Conservation (phyloP, 2,329 filamentous ascomycete species). For the Pseudogymnoascus sp. region DNA sequence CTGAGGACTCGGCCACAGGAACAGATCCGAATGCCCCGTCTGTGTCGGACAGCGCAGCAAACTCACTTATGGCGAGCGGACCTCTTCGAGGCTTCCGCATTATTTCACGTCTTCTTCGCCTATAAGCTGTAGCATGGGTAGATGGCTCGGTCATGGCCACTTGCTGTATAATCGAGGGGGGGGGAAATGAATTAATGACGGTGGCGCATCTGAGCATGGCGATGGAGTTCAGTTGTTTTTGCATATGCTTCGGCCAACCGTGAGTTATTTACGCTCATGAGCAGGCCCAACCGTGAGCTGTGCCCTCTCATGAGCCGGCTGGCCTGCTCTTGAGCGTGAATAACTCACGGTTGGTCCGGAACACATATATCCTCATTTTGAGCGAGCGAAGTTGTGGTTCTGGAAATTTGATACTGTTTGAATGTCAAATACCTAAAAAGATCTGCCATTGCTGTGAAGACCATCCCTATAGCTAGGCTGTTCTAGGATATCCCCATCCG, state of each 20-base stretch:
- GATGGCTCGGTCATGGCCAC: not conserved
- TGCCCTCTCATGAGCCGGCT: too few relatives aligned
- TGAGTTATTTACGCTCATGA: too few relatives aligned
- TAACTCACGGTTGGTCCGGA: too few relatives aligned
- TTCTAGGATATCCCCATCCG: not conserved
- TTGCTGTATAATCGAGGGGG: not conserved
- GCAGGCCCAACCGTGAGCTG: too few relatives aligned
- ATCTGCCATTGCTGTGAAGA: not conserved
- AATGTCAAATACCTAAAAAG: not conserved
- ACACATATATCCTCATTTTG: not conserved
- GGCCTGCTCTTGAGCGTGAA: too few relatives aligned
- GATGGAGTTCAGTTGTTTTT: constrained; percentile 1
- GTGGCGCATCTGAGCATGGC: not conserved
- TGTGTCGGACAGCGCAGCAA: not conserved
- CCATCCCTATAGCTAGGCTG: not conserved
- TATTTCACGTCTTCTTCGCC: not conserved
- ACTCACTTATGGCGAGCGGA: not conserved
- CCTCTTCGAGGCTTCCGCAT: not conserved
- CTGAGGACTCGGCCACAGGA: not conserved
- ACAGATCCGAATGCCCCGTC: not conserved
- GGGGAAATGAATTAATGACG: not conserved
- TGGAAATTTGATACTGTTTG: not conserved
- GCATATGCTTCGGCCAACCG: not conserved
- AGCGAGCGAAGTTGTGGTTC: not conserved
- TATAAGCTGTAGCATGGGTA: not conserved